Conservation (phyloP, 2,329 filamentous ascomycete species). For the Cercospora nicotianae region DNA sequence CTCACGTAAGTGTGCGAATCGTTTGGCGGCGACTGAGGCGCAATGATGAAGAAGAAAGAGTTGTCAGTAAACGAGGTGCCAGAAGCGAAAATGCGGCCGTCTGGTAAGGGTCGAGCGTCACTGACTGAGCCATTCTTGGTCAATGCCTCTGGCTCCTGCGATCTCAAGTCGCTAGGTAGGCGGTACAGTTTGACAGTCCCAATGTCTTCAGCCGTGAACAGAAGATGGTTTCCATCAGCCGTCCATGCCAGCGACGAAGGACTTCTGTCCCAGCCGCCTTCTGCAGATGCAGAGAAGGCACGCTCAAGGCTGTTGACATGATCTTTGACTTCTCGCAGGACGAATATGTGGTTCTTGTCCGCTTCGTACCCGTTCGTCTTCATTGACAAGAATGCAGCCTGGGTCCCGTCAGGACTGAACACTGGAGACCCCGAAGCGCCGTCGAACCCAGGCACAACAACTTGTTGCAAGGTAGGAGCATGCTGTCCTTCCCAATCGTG, state of each 20-base stretch:
- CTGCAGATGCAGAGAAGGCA: conserved; percentile 13
- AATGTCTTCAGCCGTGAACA: conserved; percentile 71
- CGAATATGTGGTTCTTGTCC: conserved; percentile 69
- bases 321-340: conserved; percentile 58
- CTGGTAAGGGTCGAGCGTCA: conserved; percentile 54
- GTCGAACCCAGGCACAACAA: conserved; percentile 59
- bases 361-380: conserved; percentile 73
- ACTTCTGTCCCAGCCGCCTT: conserved; percentile 54
- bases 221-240: conserved; percentile 60
- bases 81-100: conserved; percentile 61
- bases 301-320: not conserved
- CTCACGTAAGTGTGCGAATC: conserved; percentile 15
- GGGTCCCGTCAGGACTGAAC: conserved; percentile 72
- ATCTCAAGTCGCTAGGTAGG: conserved; percentile 29
- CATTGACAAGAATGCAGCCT: conserved; percentile 79
- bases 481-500: conserved; percentile 58
- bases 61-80: conserved; percentile 71
- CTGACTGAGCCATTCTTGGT: conserved; percentile 56
- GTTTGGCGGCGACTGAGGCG: conserved; percentile 50
- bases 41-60: conserved; percentile 65
- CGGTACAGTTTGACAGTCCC: conserved; percentile 62
- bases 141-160: conserved; percentile 45
- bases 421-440: conserved; percentile 67
- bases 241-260: conserved; percentile 54
- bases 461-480: conserved; percentile 54